Conservation (phyloP, 805 yeast species). For the Helenozyma baotianmanensis region DNA sequence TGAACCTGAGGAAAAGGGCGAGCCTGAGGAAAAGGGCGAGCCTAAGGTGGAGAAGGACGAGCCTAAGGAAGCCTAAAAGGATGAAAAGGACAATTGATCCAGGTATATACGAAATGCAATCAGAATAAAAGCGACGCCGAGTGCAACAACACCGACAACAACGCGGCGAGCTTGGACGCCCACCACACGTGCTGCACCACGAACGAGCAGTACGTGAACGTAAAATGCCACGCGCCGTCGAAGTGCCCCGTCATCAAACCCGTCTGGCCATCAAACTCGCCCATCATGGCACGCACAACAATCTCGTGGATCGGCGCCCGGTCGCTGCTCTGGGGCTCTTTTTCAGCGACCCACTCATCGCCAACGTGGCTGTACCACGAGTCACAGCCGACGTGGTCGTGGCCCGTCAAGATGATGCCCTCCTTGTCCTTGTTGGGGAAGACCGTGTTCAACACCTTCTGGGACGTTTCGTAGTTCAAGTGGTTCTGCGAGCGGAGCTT, state of each 20-base stretch:
- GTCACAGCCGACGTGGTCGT: conserved; percentile 94
- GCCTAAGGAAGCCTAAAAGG: neutral
- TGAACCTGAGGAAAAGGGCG: conserved; percentile 3
- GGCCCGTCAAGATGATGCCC: conserved; percentile 88
- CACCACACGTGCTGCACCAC: conserved; percentile 93
- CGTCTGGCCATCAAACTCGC: conserved; percentile 85
- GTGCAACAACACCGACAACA: conserved; percentile 29
- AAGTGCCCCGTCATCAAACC: conserved; percentile 80
- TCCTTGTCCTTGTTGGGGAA: conserved; percentile 59
- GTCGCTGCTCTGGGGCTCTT: conserved; percentile 24
- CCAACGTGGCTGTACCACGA: conserved; percentile 49
- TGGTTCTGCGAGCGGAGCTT: conserved; percentile 82
- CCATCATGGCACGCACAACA: conserved; percentile 94
- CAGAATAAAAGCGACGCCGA: conserved; percentile 13
- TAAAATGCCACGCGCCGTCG: conserved; percentile 58
- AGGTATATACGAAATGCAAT: neutral
- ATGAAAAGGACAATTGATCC: neutral
- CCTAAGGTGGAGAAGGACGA: neutral
- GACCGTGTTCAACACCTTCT: conserved; percentile 63
- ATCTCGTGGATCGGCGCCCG: conserved; percentile 58
- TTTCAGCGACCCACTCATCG: conserved; percentile 59
- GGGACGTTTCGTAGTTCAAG: conserved; percentile 60
- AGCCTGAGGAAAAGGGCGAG: conserved; percentile 2
- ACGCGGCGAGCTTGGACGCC: conserved; percentile 58
- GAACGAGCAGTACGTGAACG: conserved; percentile 74